Conservation (phyloP, 192 early-diverging fungal species). For the Backusella circina region DNA sequence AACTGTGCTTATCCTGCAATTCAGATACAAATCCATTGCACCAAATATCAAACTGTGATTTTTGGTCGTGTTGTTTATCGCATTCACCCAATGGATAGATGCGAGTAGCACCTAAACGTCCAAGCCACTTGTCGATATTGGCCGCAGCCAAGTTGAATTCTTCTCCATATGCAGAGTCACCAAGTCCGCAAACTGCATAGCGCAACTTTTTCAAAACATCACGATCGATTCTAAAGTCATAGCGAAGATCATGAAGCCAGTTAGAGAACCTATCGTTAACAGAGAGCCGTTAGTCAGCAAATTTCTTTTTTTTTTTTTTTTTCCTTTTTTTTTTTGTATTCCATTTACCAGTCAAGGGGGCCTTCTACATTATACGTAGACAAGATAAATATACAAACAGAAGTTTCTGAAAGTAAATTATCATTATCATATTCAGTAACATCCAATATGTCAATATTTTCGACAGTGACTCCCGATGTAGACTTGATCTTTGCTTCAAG, state of each 20-base stretch:
- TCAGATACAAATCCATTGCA: constrained; percentile 33
- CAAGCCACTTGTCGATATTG: constrained; percentile 57
- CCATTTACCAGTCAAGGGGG: constrained; percentile 56
- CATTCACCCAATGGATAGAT: constrained; percentile 59
- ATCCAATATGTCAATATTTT: constrained; percentile 42
- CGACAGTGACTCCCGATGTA: constrained; percentile 17
- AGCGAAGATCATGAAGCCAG: constrained; percentile 58
- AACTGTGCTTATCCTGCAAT: constrained; percentile 41
- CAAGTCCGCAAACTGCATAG: constrained; percentile 69
- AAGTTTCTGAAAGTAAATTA: constrained; percentile 50
- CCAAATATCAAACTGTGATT: constrained; percentile 24
- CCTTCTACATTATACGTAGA: constrained; percentile 67
- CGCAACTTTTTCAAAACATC: constrained; percentile 46
- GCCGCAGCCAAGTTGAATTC: constrained; percentile 53
- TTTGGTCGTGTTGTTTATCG: constrained; percentile 48
- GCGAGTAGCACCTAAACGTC: constrained; percentile 56
- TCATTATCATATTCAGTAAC: constrained; percentile 65
- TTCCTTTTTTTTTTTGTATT: background rate
- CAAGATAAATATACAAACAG: constrained; percentile 58
- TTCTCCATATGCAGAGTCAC: constrained; percentile 64
- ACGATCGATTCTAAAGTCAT: constrained; percentile 60
- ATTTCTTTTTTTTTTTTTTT: too few relatives aligned
- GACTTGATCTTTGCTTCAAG: constrained; percentile 32
- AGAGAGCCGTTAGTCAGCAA: too few relatives aligned
- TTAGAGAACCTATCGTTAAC: constrained; percentile 43